Base-by-base conservation (phyloP, 768 basidiomycete genomes). In the Termitomyces eurrhizus region DNA sequence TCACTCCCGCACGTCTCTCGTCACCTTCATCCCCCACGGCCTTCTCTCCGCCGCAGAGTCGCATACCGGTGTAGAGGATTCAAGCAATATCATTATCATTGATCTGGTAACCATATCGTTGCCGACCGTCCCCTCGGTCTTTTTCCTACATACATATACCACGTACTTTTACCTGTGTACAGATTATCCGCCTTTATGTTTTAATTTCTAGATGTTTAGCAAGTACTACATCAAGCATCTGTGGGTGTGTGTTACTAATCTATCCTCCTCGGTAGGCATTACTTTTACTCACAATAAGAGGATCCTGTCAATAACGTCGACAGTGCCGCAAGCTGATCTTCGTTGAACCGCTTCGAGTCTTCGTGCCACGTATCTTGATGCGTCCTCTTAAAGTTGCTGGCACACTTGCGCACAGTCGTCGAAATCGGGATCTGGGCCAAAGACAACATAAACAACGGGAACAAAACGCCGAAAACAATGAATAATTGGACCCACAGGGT, bases 321-420 rank as follows among this genome's bases (percentile, higher is more conserved):
- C 66, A 95, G 77, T 9, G 90, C 87, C 18, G 83, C 82, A 24
- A 94, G 77, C 72, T 96, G 93, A 60, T 95, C 91, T 54, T 94
- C 89, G 29, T 87, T 81, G 73, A 97, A 97, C 56, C 86, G 83
- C 70, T 89, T 88, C 58, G 86, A 87, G 72, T 96, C 93, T 73
- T 91, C 89, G 63, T 91, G 88, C 92, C 92, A 93, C 14, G 90
- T 93, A 74, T 94, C 92, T 70, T 90, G 87, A 69, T 92, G 90
- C 6, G 90, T 92, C 72, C 84, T 85, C 72, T 88, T 89, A 75
- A 91, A 92, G 64, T 85, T 88, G 62, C 87, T 83, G 4, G 90
- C 92, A 67, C 88, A 93, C 64, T 86, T 88, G 41, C 88, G 78
- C 48, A 95, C 90, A 0, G 91, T 89, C 1, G 89, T 90, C 14